Percentiles rank a stretch among this genome's conserved stretches.
Evolutionary conservation across 1,284 basidiomycete species (phyloP).

Genomic region (Stereum hirsutum): DNA sequence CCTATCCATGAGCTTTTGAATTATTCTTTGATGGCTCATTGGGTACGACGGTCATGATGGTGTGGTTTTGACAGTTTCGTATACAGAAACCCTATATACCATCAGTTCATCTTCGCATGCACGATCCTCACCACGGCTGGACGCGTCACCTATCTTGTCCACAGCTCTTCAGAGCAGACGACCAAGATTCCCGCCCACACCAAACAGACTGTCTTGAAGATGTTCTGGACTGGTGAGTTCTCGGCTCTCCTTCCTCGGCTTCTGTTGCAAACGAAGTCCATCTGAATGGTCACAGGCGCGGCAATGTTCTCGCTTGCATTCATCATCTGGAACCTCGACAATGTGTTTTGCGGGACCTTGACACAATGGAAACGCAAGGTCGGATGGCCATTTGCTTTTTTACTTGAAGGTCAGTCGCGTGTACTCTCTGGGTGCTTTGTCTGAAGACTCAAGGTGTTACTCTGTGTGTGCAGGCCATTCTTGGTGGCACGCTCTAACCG

Average conservation of each 20-base stretch:
- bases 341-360: conserved; percentile 50
- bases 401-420: conserved; percentile 42
- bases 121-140: conserved; percentile 35
- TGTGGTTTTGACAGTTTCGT: conserved; percentile 27
- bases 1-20: neutral
- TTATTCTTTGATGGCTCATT: neutral
- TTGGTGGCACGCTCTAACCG: conserved; percentile 69
- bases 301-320: conserved; percentile 47
- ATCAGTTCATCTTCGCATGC: conserved; percentile 51
- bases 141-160: conserved; percentile 41
- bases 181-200: conserved; percentile 32
- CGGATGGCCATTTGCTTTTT: conserved; percentile 57
- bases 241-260: too few species aligned
- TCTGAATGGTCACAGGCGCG: conserved; percentile 38
- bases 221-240: conserved; percentile 36
- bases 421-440: neutral
- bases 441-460: neutral
- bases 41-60: conserved; percentile 4
- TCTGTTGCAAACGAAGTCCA: too few species aligned
- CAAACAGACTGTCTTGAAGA: conserved; percentile 29
- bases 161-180: conserved; percentile 32
- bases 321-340: conserved; percentile 62
- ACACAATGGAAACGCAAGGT: conserved; percentile 43
- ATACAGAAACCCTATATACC: conserved; percentile 58
- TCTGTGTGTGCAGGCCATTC: conserved; percentile 37